Base-by-base conservation (phyloP, 768 basidiomycete species). In the Russula foetens region DNA sequence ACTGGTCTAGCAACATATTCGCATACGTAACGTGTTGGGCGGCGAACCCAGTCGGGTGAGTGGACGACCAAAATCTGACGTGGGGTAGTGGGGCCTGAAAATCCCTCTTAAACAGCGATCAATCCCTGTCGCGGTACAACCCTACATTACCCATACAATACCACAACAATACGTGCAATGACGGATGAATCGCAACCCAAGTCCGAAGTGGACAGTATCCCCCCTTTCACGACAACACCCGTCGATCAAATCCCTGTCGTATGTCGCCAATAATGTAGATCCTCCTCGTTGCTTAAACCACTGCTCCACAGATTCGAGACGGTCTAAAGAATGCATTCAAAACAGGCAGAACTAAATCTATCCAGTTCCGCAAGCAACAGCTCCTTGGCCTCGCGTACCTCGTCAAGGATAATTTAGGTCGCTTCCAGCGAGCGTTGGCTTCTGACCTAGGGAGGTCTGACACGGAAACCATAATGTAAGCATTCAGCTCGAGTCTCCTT, bases 331-430 rank as follows among this genome's bases (percentile, higher is more conserved):
- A 75, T n/a, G 81, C 79, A 6, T 92, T 90, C 71, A 73, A 72
- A 31, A 73, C 82, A 1, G 87, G 88, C 17, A 90, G 84, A 69
- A 80, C 83, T 44, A 84, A 75, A 67, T 72, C 81, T n/a, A 75
- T 92, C 57, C 77, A 77, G 14, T 90, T 79, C 68, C 79, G 92
- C 67, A 91, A 85, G 71, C 79, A 83, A 46, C 90, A 92, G 72
- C 76, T 94, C 26, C 77, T 84, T n/a, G 81, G 85, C 67, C 79
- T 94, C 14, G 84, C 79, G 8, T 88, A 89, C 69, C 73, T 90
- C 65, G 31, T 91, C 67, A 78, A 88, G 69, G 90, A 94, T 71
- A 91, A 94, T 69, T 66, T 73, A 21, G 73, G 79, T 35, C 79
- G 74, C 17, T 81, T 92, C 67, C 77, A 81, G 45, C 76, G 81